Percentiles rank a stretch among this genome's conserved stretches.
Evolutionary conservation across 805 yeast species (phyloP).

Genomic region (Hagleromyces aurorensis): DNA sequence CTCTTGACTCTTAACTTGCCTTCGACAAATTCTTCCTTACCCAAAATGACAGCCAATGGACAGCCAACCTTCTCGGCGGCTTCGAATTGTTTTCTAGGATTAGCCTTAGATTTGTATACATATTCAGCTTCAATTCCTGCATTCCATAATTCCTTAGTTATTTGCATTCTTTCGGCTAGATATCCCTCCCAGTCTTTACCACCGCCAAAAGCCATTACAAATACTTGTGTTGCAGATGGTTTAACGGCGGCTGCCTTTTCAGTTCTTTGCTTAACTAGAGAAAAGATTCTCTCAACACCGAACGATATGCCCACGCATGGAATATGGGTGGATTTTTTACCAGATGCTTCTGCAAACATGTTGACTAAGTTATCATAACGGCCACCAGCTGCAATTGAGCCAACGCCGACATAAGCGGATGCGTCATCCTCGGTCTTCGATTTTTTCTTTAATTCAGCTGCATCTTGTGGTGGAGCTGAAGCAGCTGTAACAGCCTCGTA

Average conservation of each 20-base stretch:
- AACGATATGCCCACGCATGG: slow-evolving; percentile 98
- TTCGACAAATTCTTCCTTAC: slow-evolving; percentile 79
- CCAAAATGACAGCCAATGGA: slow-evolving; percentile 82
- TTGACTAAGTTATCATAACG: slow-evolving; percentile 95
- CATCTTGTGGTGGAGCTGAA: slow-evolving; percentile 89
- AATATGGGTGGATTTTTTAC: slow-evolving; percentile 69
- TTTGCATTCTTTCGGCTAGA: slow-evolving; percentile 81
- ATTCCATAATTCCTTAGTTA: slow-evolving; percentile 77
- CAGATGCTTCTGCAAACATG: slow-evolving; percentile 82
- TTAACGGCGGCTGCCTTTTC: slow-evolving; percentile 56
- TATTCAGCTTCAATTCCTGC: slow-evolving; percentile 88
- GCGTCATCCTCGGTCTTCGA: slow-evolving; percentile 48
- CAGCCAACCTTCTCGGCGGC: slow-evolving; percentile 95
- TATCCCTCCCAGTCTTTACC: slow-evolving; percentile 95
- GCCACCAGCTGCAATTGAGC: slow-evolving; percentile 98
- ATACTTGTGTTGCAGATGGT: slow-evolving; percentile 86
- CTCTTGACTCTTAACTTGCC: slow-evolving; percentile 82
- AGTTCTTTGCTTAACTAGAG: slow-evolving; percentile 73
- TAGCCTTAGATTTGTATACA: slow-evolving; percentile 86
- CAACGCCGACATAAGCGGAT: slow-evolving; percentile 94
- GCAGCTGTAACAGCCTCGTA: slow-evolving; percentile 94
- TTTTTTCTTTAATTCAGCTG: slow-evolving; percentile 54
- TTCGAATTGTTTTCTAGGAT: slow-evolving; percentile 92
- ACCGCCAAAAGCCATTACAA: slow-evolving; percentile 97
- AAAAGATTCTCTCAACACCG: slow-evolving; percentile 92